phyloP scores from a whole-genome alignment of 176 grass and related monocot genomes.

The Ensete ventricosum region DNA sequence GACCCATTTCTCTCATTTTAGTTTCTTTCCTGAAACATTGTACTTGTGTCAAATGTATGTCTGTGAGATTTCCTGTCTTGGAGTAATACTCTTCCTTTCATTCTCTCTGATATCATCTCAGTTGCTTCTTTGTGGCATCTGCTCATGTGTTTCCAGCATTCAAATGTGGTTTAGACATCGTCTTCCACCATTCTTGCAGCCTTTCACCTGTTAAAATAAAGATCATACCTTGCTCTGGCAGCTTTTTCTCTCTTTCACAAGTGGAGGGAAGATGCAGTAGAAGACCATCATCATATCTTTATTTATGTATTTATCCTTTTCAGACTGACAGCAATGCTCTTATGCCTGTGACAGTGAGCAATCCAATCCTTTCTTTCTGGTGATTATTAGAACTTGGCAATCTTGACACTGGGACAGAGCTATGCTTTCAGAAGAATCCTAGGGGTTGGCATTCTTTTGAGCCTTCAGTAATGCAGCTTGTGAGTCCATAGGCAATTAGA shows the following conservation, averaged over 20 bases:
- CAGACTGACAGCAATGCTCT: neutral
- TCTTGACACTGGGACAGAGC: neutral
- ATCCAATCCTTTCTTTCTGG: too few species aligned
- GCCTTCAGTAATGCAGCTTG: neutral
- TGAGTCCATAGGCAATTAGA: too few species aligned
- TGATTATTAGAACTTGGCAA: neutral
- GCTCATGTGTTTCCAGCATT: neutral
- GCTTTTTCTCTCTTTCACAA: neutral
- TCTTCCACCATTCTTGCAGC: conserved; percentile 12
- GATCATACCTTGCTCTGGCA: neutral
- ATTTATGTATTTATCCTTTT: conserved; percentile 8
- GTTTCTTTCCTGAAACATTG: neutral
- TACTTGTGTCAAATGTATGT: neutral
- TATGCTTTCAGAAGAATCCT: neutral
- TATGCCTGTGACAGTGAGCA: neutral
- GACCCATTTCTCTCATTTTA: too few species aligned
- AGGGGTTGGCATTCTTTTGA: neutral
- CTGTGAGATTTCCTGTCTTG: neutral
- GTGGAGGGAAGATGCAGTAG: conserved; percentile 1
- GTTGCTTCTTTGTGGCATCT: neutral
- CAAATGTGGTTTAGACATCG: conserved; percentile 11
- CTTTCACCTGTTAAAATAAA: conserved; percentile 11
- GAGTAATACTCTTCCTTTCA: neutral
- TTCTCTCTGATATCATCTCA: neutral
- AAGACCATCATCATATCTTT: conserved; percentile 1